These are phyloP conservation scores for Umbelopsis sp. DNA, from an alignment of 371 early-diverging fungal species.

Conservation along the genomic window DNA sequence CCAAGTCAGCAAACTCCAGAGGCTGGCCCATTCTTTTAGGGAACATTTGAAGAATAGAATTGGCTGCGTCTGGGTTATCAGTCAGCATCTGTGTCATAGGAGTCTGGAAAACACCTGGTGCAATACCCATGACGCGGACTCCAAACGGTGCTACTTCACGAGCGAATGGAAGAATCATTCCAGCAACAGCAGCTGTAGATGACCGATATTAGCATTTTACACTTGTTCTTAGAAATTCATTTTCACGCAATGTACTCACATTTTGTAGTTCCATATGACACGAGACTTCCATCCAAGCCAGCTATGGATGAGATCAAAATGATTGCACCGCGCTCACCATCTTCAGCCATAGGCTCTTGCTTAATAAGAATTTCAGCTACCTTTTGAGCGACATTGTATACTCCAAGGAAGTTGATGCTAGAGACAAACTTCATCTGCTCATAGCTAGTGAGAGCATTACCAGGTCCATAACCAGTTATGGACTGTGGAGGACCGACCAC, in stretches of 20 bases:
- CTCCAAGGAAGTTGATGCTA: constrained; percentile 56
- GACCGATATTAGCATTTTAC: too few relatives aligned
- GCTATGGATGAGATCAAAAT: constrained; percentile 60
- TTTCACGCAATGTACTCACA: constrained; percentile 27
- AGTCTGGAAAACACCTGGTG: constrained; percentile 57
- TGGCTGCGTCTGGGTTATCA: constrained; percentile 19
- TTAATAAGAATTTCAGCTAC: constrained; percentile 50
- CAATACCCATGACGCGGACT: constrained; percentile 59
- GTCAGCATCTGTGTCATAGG: constrained; percentile 27
- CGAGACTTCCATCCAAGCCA: constrained; percentile 56
- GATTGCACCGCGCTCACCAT: constrained; percentile 62
- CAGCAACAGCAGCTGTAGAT: constrained; percentile 52
- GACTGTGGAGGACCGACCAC: constrained; percentile 37
- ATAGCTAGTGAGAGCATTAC: constrained; percentile 37
- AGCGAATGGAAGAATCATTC: constrained; percentile 65
- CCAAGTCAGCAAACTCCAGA: constrained; percentile 56
- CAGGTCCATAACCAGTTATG: constrained; percentile 35
- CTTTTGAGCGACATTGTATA: constrained; percentile 62
- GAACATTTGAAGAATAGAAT: constrained; percentile 37
- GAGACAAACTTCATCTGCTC: constrained; percentile 52
- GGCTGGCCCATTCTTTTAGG: constrained; percentile 54
- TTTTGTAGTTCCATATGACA: constrained; percentile 60
- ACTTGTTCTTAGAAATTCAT: too few relatives aligned
- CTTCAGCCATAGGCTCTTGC: constrained; percentile 38
- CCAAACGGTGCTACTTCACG: constrained; percentile 57